Evolutionary conservation across 176 grass and related monocot genomes (phyloP), one percentile per base, ranked within the genome.

Genomic region (Guadua angustifolia): DNA sequence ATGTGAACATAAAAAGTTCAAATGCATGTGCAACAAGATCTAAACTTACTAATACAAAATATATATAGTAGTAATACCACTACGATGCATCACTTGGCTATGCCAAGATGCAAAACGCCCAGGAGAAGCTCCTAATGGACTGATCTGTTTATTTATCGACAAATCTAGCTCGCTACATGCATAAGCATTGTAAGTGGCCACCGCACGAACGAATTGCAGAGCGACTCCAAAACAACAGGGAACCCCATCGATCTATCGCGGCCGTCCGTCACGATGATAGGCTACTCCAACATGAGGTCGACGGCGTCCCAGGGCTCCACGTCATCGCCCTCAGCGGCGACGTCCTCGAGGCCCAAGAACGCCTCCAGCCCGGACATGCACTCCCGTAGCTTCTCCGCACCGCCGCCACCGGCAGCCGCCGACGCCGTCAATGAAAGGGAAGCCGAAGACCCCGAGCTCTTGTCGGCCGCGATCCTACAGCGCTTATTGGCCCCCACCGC

Each of bases 361-460:
- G 90, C 83, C 83, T 92, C 83, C 25, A 89, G 83, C 7, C 79
- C 87, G 8, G 74, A 83, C 78, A 89, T 89, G 83, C 83, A 74
- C 44, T 80, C 79, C 8, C 55, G 83, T 18, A 92, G 47, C 33
- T 13, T 62, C 24, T 82, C 85, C 6, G n/a, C 13, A 0, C 53
- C 75, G 0, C 60, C 26, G 9, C 45, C 77, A 2, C 40, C 39
- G 46, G 9, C 1, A 7, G n/a, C n/a, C 6, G 0, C 12, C 45
- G 0, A 7, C 39, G 3, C 1, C 4, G 24, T 43, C 8, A 43
- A 7, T 43, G 42, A 8, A 47, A 68, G 6, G 1, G 9, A 18
- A 17, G 19, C 21, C 55, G 57, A 85, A 1, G 87, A 89, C 0
- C 67, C 75, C 0, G 90, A 76, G 55, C 87, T 92, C 69, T 86